Conservation (phyloP, 2,329 filamentous ascomycete species). For the Clarireedia homoeocarpa region DNA sequence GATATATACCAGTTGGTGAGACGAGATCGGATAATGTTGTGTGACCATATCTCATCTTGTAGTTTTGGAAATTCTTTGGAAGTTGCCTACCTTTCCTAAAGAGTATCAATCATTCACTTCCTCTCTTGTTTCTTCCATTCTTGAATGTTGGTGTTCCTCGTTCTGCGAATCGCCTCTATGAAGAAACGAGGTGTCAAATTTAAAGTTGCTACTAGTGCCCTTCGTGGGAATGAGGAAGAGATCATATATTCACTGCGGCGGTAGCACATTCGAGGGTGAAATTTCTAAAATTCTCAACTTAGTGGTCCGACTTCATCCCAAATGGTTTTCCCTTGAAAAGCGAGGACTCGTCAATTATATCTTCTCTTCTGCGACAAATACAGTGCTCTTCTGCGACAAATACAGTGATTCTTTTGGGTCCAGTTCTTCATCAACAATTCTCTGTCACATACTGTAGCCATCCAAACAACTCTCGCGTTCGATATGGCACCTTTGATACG, state of each 20-base stretch:
- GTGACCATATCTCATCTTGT: constrained; percentile 8
- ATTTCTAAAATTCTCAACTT: neutral
- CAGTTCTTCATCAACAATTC: neutral
- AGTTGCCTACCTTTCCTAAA: neutral
- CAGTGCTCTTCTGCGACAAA: no score
- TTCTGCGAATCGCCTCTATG: constrained; percentile 1
- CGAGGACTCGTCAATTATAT: neutral
- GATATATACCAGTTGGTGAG: constrained; percentile 9
- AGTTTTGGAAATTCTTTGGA: constrained; percentile 4
- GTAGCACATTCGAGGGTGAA: neutral
- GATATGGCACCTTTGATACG: neutral
- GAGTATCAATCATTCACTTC: no score
- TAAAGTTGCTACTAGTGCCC: constrained; percentile 5
- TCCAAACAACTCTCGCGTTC: neutral
- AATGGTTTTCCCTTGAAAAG: neutral
- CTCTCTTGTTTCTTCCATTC: neutral
- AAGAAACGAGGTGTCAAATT: constrained; percentile 6
- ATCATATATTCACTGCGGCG: neutral
- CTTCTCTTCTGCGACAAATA: no score
- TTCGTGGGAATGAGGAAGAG: neutral
- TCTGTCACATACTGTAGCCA: neutral
- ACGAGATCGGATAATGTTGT: constrained; percentile 15
- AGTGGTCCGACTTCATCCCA: neutral
- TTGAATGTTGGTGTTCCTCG: constrained; percentile 3
- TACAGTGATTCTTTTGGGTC: no score